Conservation (phyloP, 1,284 basidiomycete species). For the Ceratorhiza oryzae-sativae region DNA sequence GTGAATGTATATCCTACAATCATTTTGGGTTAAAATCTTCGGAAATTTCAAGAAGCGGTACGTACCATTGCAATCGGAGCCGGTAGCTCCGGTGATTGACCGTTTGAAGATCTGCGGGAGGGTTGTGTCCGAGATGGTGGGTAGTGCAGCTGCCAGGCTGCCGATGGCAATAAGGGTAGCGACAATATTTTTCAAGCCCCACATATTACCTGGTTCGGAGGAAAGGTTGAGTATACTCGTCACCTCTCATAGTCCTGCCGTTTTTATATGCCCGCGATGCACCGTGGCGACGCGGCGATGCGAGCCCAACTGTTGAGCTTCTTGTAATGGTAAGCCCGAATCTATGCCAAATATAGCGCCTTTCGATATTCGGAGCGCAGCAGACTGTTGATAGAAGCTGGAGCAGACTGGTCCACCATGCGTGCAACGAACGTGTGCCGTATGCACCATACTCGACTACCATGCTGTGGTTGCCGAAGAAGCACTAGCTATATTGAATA, state of each 20-base stretch:
- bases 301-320: not conserved
- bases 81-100: slow-evolving; percentile 21
- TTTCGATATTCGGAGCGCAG: not conserved
- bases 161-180: not conserved
- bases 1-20: slow-evolving; percentile 16
- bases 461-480: slow-evolving; percentile 7
- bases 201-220: slow-evolving; percentile 5
- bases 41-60: not conserved
- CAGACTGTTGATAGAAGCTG: slow-evolving; percentile 14
- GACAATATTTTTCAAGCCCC: slow-evolving; percentile 9
- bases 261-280: not conserved
- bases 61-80: slow-evolving; percentile 19
- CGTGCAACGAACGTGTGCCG: slow-evolving; percentile 26
- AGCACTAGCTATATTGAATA: slow-evolving; percentile 1
- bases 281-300: slow-evolving; percentile 6
- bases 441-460: slow-evolving; percentile 9
- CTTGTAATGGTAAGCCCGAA: not conserved
- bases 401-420: not conserved
- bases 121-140: slow-evolving; percentile 13
- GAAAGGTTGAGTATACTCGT: not conserved
- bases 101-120: slow-evolving; percentile 12
- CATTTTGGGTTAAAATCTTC: not conserved
- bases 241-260: not conserved
- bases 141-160: slow-evolving; percentile 14
- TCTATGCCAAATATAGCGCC: slow-evolving; percentile 19